phyloP scores from a whole-genome alignment of 2,329 filamentous ascomycete species.

The Clathrospora elynae region DNA sequence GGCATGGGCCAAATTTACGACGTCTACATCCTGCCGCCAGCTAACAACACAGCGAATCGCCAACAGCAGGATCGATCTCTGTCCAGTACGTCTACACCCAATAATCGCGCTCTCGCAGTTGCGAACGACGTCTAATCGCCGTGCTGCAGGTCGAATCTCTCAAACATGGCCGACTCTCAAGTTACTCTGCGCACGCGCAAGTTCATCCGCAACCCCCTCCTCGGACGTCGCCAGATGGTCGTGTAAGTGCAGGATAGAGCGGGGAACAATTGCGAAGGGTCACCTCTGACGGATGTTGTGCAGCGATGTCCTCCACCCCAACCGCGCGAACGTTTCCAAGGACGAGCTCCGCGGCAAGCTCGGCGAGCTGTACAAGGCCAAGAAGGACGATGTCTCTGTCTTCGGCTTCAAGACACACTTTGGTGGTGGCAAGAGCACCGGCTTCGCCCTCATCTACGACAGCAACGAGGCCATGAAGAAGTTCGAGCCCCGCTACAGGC shows the following conservation, averaged over 20 bases:
- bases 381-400: constrained; percentile 95
- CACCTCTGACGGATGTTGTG: constrained; percentile 40
- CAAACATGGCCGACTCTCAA: constrained; percentile 80
- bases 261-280: constrained; percentile 21
- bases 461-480: constrained; percentile 98
- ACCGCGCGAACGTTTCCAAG: constrained; percentile 98
- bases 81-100: constrained; percentile 37
- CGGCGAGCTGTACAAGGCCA: constrained; percentile 94
- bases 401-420: constrained; percentile 99
- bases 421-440: constrained; percentile 99
- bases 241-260: constrained; percentile 66
- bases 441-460: constrained; percentile 99
- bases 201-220: constrained; percentile 99
- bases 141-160: constrained; percentile 39
- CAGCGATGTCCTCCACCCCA: constrained; percentile 99
- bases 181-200: constrained; percentile 85
- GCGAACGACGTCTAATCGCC: constrained; percentile 20
- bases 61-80: constrained; percentile 44
- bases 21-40: constrained; percentile 42
- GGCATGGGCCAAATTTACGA: constrained; percentile 22
- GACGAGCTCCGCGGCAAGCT: constrained; percentile 97
- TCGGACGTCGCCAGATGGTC: constrained; percentile 99
- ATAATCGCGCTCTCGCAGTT: constrained; percentile 10
- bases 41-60: constrained; percentile 38
- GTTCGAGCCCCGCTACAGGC: constrained; percentile 98